Base-by-base conservation (phyloP, 352 stramenopile genomes). In the Globisporangium paddicum region DNA sequence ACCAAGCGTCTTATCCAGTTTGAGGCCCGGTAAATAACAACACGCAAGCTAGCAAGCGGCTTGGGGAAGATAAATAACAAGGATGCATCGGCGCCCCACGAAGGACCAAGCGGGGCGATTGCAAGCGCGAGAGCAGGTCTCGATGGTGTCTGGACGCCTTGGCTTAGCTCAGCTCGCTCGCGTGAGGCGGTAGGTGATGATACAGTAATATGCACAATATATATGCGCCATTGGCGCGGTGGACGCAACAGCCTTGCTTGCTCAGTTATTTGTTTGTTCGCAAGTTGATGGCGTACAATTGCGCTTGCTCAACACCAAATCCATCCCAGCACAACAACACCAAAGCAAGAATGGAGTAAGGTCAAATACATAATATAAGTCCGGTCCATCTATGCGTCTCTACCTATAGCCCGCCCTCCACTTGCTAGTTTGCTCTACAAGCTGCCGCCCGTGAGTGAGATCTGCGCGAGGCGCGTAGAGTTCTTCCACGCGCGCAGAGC, bases 1-100 rank as follows among this genome's bases (percentile, higher is more conserved):
- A 99, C 96, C 30, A 98, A 98, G 80, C 88, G 96, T 28, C 73
- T 96, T 55, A 95, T 96, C 68, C 88, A 96, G 80, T 96, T 95
- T 56, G 88, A 96, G 63, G 88, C 88, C 21, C 78, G 88, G 63
- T 96, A 90, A 79, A 68, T 60, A 42, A 42, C 7, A 25, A n/a
- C 26, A 53, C 16, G n/a, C 26, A 40, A 37, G 18, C 1, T 51
- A 55, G 28, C 47, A 18, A 54, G 18, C 28, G 25, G 21, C 4
- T 34, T 30, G 25, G 25, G 23, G 16, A 51, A 13, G 34, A 54
- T 28, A 54, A 38, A 54, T 40, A 54, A 38, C 6, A 32, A 8
- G 38, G 38, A 44, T 54, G 28, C 47, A 25, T 41, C 28, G 28
- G 23, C 28, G 28, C n/a, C 47, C 9, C 47, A 16, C 19, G 16